These are phyloP conservation scores for Sugiyamaella neomexicana DNA, from an alignment of 1,139 yeast genomes.

Conservation along the genomic window DNA sequence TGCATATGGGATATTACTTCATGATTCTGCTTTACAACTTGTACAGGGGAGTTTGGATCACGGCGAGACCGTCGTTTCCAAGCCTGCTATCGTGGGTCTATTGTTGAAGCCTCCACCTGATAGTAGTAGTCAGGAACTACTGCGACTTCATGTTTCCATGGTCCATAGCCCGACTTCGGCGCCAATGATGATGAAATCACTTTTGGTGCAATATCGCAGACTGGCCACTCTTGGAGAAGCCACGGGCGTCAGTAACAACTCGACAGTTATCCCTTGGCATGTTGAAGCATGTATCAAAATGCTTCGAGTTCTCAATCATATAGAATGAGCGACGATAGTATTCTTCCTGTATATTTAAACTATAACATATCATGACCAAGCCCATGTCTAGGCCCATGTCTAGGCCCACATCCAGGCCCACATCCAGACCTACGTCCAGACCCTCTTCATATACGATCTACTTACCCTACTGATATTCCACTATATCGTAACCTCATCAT, in stretches of 20 bases:
- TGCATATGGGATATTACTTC: slow-evolving; percentile 62
- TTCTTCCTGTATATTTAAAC: no score
- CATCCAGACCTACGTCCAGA: no score
- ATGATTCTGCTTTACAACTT: slow-evolving; percentile 16
- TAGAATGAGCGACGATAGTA: no score
- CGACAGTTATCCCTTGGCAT: slow-evolving; percentile 75
- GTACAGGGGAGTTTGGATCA: slow-evolving; percentile 13
- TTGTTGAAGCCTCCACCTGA: slow-evolving; percentile 24
- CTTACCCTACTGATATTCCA: background rate
- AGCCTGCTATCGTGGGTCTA: slow-evolving; percentile 21
- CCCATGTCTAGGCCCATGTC: no score
- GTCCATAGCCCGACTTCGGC: slow-evolving; percentile 36
- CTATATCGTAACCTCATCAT: background rate
- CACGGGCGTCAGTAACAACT: slow-evolving; percentile 44
- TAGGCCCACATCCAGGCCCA: no score
- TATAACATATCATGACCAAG: no score
- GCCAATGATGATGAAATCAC: slow-evolving; percentile 53
- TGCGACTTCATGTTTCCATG: slow-evolving; percentile 37
- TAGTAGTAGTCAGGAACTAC: slow-evolving; percentile 21
- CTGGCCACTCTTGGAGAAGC: slow-evolving; percentile 54
- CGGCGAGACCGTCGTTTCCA: slow-evolving; percentile 17
- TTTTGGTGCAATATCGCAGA: slow-evolving; percentile 68
- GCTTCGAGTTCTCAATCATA: slow-evolving; percentile 30
- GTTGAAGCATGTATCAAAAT: slow-evolving; percentile 71
- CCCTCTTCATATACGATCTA: no score